Percentiles rank a stretch among this genome's conserved stretches.
phyloP scores from a whole-genome alignment of 2,329 filamentous ascomycete genomes.

The Pestalotiopsis sp. region DNA sequence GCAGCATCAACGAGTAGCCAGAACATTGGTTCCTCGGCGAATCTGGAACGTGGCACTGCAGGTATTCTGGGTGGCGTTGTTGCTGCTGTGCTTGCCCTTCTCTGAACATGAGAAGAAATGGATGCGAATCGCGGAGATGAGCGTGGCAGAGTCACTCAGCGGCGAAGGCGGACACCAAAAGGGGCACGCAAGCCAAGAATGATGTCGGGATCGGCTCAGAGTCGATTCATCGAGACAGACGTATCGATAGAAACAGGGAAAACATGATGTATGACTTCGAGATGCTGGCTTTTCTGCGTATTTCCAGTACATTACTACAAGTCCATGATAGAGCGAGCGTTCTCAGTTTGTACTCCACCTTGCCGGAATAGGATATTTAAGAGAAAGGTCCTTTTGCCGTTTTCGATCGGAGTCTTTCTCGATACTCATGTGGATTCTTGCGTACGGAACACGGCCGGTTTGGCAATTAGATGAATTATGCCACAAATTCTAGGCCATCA shows the following conservation, averaged over 20 bases:
- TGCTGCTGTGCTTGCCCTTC: slow-evolving; percentile 21
- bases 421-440: neutral
- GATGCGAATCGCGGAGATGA: neutral
- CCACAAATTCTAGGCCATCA: neutral
- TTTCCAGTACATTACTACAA: neutral
- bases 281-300: neutral
- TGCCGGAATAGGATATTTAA: neutral
- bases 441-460: neutral
- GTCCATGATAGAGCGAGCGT: neutral
- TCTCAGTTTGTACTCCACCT: neutral
- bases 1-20: neutral
- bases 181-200: neutral
- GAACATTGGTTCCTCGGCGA: neutral
- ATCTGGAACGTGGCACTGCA: neutral
- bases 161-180: neutral
- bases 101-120: slow-evolving; percentile 5
- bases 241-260: neutral
- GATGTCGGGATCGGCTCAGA: neutral
- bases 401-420: neutral
- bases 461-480: too few relatives aligned
- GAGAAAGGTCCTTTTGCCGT: neutral
- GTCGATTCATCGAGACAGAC: neutral
- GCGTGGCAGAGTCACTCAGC: neutral
- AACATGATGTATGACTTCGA: neutral
- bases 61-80: slow-evolving; percentile 20